A percentile compares a stretch with the other conserved stretches of the same genome.
Conservation (phyloP, 1,284 basidiomycete genomes). For the Trichosporon sp. region DNA sequence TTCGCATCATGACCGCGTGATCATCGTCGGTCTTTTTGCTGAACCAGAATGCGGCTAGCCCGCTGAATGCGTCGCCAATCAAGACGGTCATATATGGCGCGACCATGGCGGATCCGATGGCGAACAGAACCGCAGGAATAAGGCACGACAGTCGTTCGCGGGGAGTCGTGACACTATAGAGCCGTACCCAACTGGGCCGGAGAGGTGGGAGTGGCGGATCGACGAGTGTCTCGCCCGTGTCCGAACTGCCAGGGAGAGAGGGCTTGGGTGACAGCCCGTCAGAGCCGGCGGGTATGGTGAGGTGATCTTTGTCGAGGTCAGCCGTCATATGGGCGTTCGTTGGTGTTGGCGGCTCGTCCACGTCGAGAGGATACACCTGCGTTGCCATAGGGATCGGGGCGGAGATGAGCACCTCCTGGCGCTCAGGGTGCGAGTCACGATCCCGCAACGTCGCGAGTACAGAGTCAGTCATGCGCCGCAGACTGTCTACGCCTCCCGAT, state of each 20-base stretch:
- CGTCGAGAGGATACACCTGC: neutral
- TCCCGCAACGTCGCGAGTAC: neutral
- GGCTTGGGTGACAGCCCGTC: neutral
- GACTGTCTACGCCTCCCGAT: neutral
- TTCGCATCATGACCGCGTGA: constrained; percentile 56
- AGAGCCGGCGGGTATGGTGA: neutral
- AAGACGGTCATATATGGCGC: constrained; percentile 91
- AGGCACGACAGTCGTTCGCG: constrained; percentile 56
- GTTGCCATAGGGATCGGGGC: neutral
- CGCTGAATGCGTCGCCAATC: constrained; percentile 77
- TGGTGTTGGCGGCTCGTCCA: neutral
- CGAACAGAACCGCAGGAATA: constrained; percentile 67
- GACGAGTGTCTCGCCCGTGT: neutral
- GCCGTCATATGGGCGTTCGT: neutral
- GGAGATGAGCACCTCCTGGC: neutral
- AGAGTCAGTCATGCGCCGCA: neutral
- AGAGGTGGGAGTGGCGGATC: constrained; percentile 33
- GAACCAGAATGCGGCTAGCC: constrained; percentile 58
- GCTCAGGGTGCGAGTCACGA: neutral
- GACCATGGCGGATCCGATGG: constrained; percentile 66
- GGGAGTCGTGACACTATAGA: constrained; percentile 61
- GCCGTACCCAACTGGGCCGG: constrained; percentile 55
- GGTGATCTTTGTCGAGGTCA: neutral
- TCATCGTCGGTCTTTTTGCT: constrained; percentile 45
- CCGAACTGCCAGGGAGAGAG: neutral